Percentiles rank a stretch among this genome's conserved stretches.
phyloP scores from a whole-genome alignment of 352 stramenopile species.

The Globisporangium spinosum region DNA sequence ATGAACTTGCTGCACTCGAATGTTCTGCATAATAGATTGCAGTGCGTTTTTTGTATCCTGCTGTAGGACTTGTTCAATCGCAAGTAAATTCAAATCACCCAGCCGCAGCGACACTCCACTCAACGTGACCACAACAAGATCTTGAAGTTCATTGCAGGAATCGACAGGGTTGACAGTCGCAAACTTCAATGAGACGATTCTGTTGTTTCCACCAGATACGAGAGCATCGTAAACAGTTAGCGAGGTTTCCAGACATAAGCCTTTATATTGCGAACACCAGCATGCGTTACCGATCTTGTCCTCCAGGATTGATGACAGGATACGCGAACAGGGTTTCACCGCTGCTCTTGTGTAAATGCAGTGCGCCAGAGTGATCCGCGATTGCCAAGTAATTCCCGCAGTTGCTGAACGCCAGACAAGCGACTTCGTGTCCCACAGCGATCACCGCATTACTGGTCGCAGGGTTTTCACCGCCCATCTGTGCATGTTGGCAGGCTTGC shows the following conservation, averaged over 20 bases:
- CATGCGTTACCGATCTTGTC: conserved; percentile 1
- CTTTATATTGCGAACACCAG: too few relatives aligned
- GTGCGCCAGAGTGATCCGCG: conserved; percentile 21
- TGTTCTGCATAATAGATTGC: conserved; percentile 23
- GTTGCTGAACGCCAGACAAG: conserved; percentile 31
- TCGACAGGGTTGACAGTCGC: conserved; percentile 5
- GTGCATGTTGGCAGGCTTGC: neutral
- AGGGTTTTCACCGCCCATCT: neutral
- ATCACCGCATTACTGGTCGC: conserved; percentile 11
- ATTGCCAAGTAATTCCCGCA: conserved; percentile 34
- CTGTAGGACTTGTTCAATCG: conserved; percentile 28
- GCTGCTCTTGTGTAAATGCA: conserved; percentile 31
- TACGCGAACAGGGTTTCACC: conserved; percentile 24
- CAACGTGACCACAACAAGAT: conserved; percentile 31
- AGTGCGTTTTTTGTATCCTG: conserved; percentile 18
- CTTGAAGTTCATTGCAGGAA: conserved; percentile 15
- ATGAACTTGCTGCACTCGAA: conserved; percentile 22
- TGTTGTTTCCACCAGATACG: neutral
- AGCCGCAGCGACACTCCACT: conserved; percentile 22
- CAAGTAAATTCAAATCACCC: conserved; percentile 24
- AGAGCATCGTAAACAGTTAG: neutral
- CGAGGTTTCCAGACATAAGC: neutral
- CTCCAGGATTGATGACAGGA: conserved; percentile 10
- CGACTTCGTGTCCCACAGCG: conserved; percentile 12
- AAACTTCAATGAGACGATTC: conserved; percentile 19